Base-by-base conservation (phyloP, 2,329 filamentous ascomycete species). In the Colletotrichum gigasporum region DNA sequence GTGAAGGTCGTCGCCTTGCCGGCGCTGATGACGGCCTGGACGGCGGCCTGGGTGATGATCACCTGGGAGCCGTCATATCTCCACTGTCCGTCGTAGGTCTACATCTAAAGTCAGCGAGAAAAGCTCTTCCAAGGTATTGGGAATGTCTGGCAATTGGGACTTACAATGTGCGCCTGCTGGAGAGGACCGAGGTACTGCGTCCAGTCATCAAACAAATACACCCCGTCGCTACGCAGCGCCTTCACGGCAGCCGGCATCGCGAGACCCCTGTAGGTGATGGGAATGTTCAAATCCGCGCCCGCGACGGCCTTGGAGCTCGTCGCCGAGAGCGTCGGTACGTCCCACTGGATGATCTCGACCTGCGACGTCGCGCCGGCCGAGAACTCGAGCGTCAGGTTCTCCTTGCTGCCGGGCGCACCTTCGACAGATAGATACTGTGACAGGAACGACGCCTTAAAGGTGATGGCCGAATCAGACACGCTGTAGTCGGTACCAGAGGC, bases 201-300 rank as follows among this genome's bases (percentile, higher is more conserved):
- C 83, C 83, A 89, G 51, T 83, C 80, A 66, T 89, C 86, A 4
- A 85, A 78, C 6, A 89, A 70, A 54, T 79, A 85, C 6, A 73
- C 77, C 1, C 84, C 84, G 63, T 85, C 82, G 2, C 69, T 72
- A 18, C 79, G 80, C 5, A 82, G 45, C 9, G 85, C 84, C 67
- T 83, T 83, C 3, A 87, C 79, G 0, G 86, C 78, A 0, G 86
- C 85, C 0, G 83, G 74, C 5, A 78, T 76, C n/a, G 77, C 74
- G 8, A 86, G 66, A 0, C 86, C 86, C 5, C 80, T 78, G 79
- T 82, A 88, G 0, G 76, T 79, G 1, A 88, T 73, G 0, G 85
- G 85, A 51, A 88, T 83, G 1, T 70, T 68, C 1, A 87, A 71
- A n/a, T 76, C 75, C 20, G 70, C 67, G 5, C 75, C 74, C 0